Percentiles rank a stretch among this genome's conserved stretches.
These are phyloP conservation scores for Malus orientalis DNA, from an alignment of 306 rosid species.

Conservation along the genomic window DNA sequence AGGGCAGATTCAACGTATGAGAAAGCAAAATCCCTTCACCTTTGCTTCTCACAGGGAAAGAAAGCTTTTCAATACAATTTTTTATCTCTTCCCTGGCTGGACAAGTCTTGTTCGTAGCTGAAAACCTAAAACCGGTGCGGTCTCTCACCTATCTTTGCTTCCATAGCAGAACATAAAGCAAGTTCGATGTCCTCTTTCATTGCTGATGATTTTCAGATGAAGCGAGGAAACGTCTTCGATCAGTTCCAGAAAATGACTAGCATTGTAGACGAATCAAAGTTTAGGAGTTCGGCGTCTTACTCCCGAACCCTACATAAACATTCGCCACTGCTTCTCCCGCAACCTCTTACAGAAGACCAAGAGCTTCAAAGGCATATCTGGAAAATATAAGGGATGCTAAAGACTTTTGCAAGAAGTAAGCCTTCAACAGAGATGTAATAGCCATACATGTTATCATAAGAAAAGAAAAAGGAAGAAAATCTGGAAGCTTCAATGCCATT, in stretches of 20 bases:
- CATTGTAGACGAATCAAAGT: not conserved
- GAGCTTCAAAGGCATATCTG: not conserved
- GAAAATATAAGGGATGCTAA: not conserved
- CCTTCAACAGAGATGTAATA: not conserved
- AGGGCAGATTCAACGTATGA: not conserved
- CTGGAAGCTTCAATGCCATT: constrained; percentile 1
- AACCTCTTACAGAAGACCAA: not conserved
- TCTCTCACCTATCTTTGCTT: too few relatives aligned
- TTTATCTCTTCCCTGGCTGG: too few relatives aligned
- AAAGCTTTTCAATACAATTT: too few relatives aligned
- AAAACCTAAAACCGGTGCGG: not conserved
- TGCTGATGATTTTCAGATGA: not conserved
- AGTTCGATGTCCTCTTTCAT: not conserved
- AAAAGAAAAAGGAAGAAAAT: not conserved
- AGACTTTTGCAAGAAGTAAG: too few relatives aligned
- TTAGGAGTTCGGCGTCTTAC: not conserved
- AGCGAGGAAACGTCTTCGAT: not conserved
- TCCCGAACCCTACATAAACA: not conserved
- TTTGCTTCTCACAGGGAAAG: too few relatives aligned
- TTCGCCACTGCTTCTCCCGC: not conserved
- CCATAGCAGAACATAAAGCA: not conserved
- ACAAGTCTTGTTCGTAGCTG: too few relatives aligned
- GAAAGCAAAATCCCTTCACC: not conserved
- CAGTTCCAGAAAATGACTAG: not conserved
- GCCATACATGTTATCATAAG: not conserved